Base-by-base conservation (phyloP, 495 filamentous ascomycete species). In the Talaromyces nanjingensis region DNA sequence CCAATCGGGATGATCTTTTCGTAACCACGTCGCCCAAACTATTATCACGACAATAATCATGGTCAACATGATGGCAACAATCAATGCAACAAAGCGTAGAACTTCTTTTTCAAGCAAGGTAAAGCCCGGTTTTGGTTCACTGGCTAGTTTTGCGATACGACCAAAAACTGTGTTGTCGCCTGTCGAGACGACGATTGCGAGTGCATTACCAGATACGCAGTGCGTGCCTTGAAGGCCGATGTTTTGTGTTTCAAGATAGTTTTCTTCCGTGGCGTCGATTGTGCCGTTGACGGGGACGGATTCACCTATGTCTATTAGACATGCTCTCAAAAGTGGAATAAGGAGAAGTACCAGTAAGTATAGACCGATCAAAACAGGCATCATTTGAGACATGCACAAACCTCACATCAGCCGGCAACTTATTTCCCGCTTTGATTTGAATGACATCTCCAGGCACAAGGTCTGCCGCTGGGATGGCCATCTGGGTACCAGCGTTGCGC, bases 161-260 rank as follows among this genome's bases (percentile, higher is more conserved):
- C 87, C 87, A 71, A 89, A 88, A 22, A 89, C 85, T 2, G 87
- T 86, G 2, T 72, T 68, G 54, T 82, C 76, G 3, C 86, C 87
- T 3, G 82, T 86, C 0, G 82, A 74, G 3, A 91, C 84, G 6
- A 89, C 84, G 6, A 91, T 68, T 7, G 87, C 89, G 16, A 78
- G 74, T n/a, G 80, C 86, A 62, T 77, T 86, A 2, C 88, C 89
- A 24, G 83, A 86, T 5, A 86, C 83, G 62, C 87, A 89, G 60
- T 86, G 81, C 1, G 86, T 90, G 33, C 89, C 88, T 75, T 88
- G 86, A 24, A 92, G 71, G n/a, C 86, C 89, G 54, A 91, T 87
- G 65, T 85, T 88, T 24, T 80, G 81, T 20, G 88, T 89, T 70
- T 91, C 89, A 31, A 92, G 83, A 67, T 89, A 91, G 70, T 91